These are phyloP conservation scores for Fusarium xylarioides DNA, from an alignment of 2,329 filamentous ascomycete species.

Conservation along the genomic window DNA sequence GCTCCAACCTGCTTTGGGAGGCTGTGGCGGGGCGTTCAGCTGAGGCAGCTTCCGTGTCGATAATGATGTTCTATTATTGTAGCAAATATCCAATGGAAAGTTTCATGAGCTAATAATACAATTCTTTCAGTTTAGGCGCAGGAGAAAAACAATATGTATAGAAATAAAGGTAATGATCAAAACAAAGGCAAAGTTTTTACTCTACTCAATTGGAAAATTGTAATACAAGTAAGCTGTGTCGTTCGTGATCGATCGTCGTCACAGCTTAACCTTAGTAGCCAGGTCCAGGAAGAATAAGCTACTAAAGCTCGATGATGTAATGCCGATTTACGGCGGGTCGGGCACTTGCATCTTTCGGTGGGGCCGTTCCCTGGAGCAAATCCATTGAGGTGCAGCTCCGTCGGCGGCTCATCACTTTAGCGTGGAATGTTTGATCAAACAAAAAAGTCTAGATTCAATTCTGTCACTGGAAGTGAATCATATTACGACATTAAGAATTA, in stretches of 20 bases:
- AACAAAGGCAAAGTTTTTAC: neutral
- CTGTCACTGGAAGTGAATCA: neutral
- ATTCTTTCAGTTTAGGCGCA: neutral
- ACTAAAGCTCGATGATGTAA: slow-evolving; percentile 40
- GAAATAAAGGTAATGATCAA: neutral
- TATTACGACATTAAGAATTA: slow-evolving; percentile 11
- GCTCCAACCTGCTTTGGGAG: slow-evolving; percentile 32
- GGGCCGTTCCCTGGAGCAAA: slow-evolving; percentile 20
- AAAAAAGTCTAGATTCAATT: slow-evolving; percentile 9
- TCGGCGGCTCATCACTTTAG: slow-evolving; percentile 28
- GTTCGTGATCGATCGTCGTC: slow-evolving; percentile 28
- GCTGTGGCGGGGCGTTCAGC: slow-evolving; percentile 27
- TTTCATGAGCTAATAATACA: neutral
- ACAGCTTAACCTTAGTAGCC: neutral
- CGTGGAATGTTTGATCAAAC: neutral
- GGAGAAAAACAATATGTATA: neutral
- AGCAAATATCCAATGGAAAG: neutral
- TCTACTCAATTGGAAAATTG: neutral
- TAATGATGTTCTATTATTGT: neutral
- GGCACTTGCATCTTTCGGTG: slow-evolving; percentile 7
- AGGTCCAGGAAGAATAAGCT: neutral
- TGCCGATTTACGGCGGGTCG: slow-evolving; percentile 22
- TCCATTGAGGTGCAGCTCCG: slow-evolving; percentile 12
- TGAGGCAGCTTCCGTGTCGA: slow-evolving; percentile 26
- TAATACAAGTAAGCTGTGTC: neutral